These are phyloP conservation scores for Geranium incanum DNA, from an alignment of 441 rosid species.

Conservation along the genomic window DNA sequence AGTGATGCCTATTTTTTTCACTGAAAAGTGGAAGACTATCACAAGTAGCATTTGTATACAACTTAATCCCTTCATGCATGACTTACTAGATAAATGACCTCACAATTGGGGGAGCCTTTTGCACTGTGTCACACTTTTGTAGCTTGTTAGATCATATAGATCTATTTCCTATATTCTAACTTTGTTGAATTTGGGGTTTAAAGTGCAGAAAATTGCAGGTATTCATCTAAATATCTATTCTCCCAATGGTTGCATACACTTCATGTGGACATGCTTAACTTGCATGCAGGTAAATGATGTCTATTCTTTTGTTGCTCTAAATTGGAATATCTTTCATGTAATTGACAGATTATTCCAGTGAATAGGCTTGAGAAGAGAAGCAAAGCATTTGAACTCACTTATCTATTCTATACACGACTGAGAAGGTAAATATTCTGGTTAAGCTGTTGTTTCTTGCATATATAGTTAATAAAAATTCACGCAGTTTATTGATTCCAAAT, in stretches of 20 bases:
- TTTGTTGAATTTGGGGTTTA: conserved; percentile 28
- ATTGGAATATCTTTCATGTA: conserved; percentile 2
- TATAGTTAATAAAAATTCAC: background rate
- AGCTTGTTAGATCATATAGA: background rate
- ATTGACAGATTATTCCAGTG: conserved; percentile 36
- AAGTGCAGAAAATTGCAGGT: conserved; percentile 71
- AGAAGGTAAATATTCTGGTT: conserved; percentile 50
- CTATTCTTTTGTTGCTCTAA: background rate
- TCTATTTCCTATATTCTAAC: background rate
- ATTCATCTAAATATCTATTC: conserved; percentile 63
- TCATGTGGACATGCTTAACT: conserved; percentile 65
- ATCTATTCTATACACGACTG: conserved; percentile 62
- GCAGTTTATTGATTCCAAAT: background rate
- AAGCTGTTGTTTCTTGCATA: conserved; percentile 15
- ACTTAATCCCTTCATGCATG: too few relatives aligned
- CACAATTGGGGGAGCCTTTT: too few relatives aligned
- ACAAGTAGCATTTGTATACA: background rate
- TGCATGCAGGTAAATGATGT: conserved; percentile 57
- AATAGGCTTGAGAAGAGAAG: conserved; percentile 74
- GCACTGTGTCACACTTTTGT: background rate
- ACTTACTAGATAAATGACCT: background rate
- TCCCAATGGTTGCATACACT: conserved; percentile 65
- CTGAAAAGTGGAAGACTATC: background rate
- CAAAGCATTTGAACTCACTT: conserved; percentile 81
- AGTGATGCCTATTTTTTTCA: background rate